These are phyloP conservation scores for Saturnispora zaruensis DNA, from an alignment of 805 yeast genomes.

Conservation along the genomic window DNA sequence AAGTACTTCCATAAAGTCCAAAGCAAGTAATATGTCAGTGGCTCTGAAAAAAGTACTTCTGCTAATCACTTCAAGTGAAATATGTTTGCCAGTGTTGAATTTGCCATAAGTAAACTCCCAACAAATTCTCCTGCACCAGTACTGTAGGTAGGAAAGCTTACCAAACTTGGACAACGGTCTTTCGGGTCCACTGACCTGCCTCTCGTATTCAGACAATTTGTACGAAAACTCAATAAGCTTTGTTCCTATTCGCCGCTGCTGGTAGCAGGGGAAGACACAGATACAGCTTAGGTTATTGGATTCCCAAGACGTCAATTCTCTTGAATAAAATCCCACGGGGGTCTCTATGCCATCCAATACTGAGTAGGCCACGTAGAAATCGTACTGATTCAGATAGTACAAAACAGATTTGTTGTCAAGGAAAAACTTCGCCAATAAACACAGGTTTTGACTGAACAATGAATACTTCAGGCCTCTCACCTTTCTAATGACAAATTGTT, in stretches of 20 bases:
- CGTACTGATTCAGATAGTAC: conserved; percentile 70
- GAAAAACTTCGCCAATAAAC: conserved; percentile 79
- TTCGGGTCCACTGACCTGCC: conserved; percentile 78
- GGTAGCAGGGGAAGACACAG: conserved; percentile 87
- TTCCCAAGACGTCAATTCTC: conserved; percentile 73
- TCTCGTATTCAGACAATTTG: conserved; percentile 57
- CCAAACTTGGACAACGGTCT: conserved; percentile 84
- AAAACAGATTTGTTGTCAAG: conserved; percentile 84
- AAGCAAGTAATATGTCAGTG: conserved; percentile 51
- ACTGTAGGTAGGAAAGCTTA: conserved; percentile 55
- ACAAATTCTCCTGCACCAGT: conserved; percentile 59
- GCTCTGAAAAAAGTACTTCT: conserved; percentile 53
- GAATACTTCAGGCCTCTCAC: conserved; percentile 58
- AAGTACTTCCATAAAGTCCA: conserved; percentile 47
- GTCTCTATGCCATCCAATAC: conserved; percentile 29
- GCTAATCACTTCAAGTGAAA: conserved; percentile 44
- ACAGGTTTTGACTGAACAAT: conserved; percentile 72
- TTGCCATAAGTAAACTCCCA: conserved; percentile 36
- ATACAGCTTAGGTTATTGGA: conserved; percentile 86
- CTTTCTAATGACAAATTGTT: conserved; percentile 46
- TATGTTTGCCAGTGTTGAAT: conserved; percentile 21
- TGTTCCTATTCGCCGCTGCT: conserved; percentile 68
- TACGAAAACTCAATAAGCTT: conserved; percentile 79
- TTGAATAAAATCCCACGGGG: conserved; percentile 91
- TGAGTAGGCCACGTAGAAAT: conserved; percentile 68